These are phyloP conservation scores for Aspergillus tubingensis DNA, from an alignment of 2,329 filamentous ascomycete genomes.

Conservation along the genomic window DNA sequence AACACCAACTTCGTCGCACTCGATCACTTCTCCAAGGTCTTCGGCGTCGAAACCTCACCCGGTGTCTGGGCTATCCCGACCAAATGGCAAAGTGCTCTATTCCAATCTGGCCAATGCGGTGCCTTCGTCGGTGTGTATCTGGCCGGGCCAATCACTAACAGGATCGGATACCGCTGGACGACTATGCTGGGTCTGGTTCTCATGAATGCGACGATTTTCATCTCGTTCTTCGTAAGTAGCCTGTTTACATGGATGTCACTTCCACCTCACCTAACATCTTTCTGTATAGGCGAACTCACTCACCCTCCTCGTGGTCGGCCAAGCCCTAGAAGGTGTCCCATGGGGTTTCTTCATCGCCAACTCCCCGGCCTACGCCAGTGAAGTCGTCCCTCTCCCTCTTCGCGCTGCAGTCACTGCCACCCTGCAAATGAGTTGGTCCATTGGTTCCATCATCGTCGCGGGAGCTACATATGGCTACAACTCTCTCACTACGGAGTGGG, in stretches of 20 bases:
- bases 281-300: slow-evolving; percentile 41
- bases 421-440: slow-evolving; percentile 34
- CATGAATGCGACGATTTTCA: slow-evolving; percentile 61
- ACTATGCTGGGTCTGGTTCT: slow-evolving; percentile 58
- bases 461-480: slow-evolving; percentile 28
- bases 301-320: slow-evolving; percentile 39
- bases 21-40: slow-evolving; percentile 39
- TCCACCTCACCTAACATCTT: no score
- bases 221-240: slow-evolving; percentile 57
- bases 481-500: slow-evolving; percentile 22
- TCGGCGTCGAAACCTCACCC: slow-evolving; percentile 33
- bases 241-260: no score
- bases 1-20: slow-evolving; percentile 52
- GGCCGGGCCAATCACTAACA: slow-evolving; percentile 62
- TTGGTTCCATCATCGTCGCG: slow-evolving; percentile 32
- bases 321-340: slow-evolving; percentile 33
- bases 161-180: slow-evolving; percentile 62
- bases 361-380: slow-evolving; percentile 32
- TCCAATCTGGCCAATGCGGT: slow-evolving; percentile 58
- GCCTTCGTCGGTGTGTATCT: slow-evolving; percentile 62
- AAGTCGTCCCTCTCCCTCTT: slow-evolving; percentile 30
- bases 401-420: slow-evolving; percentile 30
- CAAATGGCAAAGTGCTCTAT: slow-evolving; percentile 58
- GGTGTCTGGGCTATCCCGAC: slow-evolving; percentile 39
- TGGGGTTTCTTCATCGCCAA: slow-evolving; percentile 37